Evolutionary conservation across 2,329 filamentous ascomycete genomes (phyloP), one percentile per base, ranked within the genome.

Genomic region (Tolypocladium album): DNA sequence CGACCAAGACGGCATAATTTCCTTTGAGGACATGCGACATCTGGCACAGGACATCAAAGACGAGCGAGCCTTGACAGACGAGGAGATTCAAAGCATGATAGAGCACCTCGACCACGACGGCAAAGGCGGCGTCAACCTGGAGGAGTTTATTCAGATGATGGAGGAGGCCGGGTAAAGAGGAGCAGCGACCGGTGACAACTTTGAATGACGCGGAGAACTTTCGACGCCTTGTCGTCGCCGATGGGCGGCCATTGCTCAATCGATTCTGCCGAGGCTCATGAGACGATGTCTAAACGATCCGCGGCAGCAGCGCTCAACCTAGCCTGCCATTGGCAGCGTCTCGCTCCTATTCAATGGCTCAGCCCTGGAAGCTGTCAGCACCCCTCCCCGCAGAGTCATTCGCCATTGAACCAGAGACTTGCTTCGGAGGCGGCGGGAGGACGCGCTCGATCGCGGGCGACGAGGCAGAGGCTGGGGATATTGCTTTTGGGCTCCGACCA

Each of bases 21-120:
- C 88, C 58, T 77, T 97, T 56, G 89, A 94, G 62, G 94, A 97
- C 76, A 77, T 99, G 75, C 81, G 91, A 63, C 81, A 91, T 60
- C 90, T 97, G 34, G 92, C 93, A 61, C 84, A 91, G 68, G 94
- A 97, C 72, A 79, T 99, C 64, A 94, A 94, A 9, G 93, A 97
- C 74, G 75, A 77, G 60, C 73, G 75, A 52, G 91, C 90, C 15
- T 80, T 99, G 66, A 90, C 94, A 67, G 93, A 99, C 70, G 89
- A 95, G 68, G 94, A 99, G 73, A 80, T 99, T 63, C 82, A 85
- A 67, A 92, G 92, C 64, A 99, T 99, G 94, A 94, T 99, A 76
- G 92, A 97, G 70, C 93, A 97, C 75, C 95, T 97, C 77, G 94
- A 99, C 77, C 82, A 97, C 64, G 90, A 96, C 70, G 93, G 91